Evolutionary conservation across 495 filamentous ascomycete species (phyloP).

Genomic region (Hyphodiscus hymeniophilus): DNA sequence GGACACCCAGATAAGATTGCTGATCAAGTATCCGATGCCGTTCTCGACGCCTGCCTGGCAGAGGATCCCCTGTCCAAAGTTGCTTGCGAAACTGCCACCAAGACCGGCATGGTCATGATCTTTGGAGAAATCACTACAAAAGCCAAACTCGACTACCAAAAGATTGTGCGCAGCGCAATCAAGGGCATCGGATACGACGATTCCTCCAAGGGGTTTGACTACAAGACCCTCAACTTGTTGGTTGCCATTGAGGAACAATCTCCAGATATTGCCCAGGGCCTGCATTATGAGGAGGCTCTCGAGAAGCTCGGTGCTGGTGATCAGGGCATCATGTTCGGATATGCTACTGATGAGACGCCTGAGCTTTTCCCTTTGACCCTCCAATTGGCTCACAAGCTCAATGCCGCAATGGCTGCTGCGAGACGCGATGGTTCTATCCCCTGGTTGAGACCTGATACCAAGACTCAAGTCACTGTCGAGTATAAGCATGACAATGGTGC

Average conservation of each 20-base stretch:
- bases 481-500: constrained; percentile 94
- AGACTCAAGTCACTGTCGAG: constrained; percentile 98
- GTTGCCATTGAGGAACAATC: constrained; percentile 99
- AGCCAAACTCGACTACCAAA: constrained; percentile 92
- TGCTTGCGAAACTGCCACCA: constrained; percentile 97
- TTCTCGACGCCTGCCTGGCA: constrained; percentile 93
- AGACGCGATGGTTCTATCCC: constrained; percentile 79
- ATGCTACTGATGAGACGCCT: constrained; percentile 98
- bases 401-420: constrained; percentile 82
- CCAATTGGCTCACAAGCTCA: constrained; percentile 90
- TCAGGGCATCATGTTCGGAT: constrained; percentile 99
- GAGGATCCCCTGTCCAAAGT: constrained; percentile 97
- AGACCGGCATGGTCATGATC: constrained; percentile 99
- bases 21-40: constrained; percentile 96
- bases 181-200: constrained; percentile 98
- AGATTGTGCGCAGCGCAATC: constrained; percentile 88
- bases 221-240: constrained; percentile 98
- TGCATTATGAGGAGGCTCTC: constrained; percentile 91
- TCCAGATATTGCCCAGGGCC: constrained; percentile 96
- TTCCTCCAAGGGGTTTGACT: constrained; percentile 97
- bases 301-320: constrained; percentile 98
- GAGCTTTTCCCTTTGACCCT: constrained; percentile 92
- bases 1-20: constrained; percentile 98
- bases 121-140: constrained; percentile 99
- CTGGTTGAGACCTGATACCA: constrained; percentile 96